These are phyloP conservation scores for Colletotrichum paranaense DNA, from an alignment of 2,329 filamentous ascomycete genomes.

Conservation along the genomic window DNA sequence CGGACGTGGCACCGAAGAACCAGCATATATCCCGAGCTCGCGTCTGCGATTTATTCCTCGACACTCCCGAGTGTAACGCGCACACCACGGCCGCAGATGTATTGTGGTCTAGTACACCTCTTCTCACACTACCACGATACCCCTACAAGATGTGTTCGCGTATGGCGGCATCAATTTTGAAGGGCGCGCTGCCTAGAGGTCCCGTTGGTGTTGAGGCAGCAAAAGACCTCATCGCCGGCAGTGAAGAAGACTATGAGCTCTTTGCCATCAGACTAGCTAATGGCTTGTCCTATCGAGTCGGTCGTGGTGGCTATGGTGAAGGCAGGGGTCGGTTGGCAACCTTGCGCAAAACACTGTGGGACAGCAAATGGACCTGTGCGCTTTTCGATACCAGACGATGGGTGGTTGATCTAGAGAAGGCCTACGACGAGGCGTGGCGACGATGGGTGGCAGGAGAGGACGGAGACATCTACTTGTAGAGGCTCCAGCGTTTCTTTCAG, in stretches of 20 bases:
- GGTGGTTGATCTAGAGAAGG: constrained; percentile 89
- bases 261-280: constrained; percentile 76
- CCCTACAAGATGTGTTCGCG: constrained; percentile 99
- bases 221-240: constrained; percentile 79
- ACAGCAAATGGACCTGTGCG: constrained; percentile 85
- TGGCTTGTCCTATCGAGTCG: constrained; percentile 68
- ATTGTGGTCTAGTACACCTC: constrained; percentile 93
- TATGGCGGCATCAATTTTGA: constrained; percentile 95
- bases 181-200: constrained; percentile 83
- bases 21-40: constrained; percentile 93
- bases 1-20: constrained; percentile 94
- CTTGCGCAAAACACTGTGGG: constrained; percentile 83
- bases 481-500: neutral
- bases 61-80: constrained; percentile 97
- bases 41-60: constrained; percentile 93
- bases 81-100: constrained; percentile 98
- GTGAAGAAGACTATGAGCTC: constrained; percentile 87
- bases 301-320: constrained; percentile 58
- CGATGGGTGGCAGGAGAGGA: constrained; percentile 87
- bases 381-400: constrained; percentile 93
- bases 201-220: constrained; percentile 75
- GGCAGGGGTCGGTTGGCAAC: constrained; percentile 79
- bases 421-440: constrained; percentile 89
- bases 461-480: constrained; percentile 88
- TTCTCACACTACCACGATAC: constrained; percentile 91